Base-by-base conservation (phyloP, 2,329 filamentous ascomycete species). In the Xylariaceae sp. region DNA sequence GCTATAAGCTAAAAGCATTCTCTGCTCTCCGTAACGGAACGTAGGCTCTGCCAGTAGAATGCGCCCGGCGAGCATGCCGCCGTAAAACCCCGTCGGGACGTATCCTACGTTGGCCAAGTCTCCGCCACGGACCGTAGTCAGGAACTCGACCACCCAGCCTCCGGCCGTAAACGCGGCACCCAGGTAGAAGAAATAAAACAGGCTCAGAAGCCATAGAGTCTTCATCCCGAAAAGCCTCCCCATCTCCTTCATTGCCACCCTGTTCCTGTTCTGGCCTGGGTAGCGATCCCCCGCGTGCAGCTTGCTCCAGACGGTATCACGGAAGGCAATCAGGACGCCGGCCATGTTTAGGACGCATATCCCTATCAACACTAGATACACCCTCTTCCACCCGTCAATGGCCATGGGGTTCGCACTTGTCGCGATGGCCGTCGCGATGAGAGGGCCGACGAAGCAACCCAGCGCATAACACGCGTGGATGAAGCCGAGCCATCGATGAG, bases 131-230 rank as follows among this genome's bases (percentile, higher is more conserved):
- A 84, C 82, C 2, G 78, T 77, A 6, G 87, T 81, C 2, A 89
- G 76, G 52, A 85, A 89, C 60, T 87, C 83, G 1, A 88, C 85
- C 0, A 88, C 80, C 86, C 85, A 89, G 1, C 86, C 84, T 56
- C 74, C 69, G 0, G 83, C 80, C 0, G 85, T 88, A 2, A 85
- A 77, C 1, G 66, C 68, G 0, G 78, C 79, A 0, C 86, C 85
- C 0, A 88, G 73, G 49, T 82, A 81, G 67, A 87, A 86, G 71
- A 88, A 88, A 71, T 83, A 88, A 68, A 86, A 88, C 1, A 85
- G 51, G 47, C 83, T 84, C 2, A 88, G 65, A 0, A 85, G 67
- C 81, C 84, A 88, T 2, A 88, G 72, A 2, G 75, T 75, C 16
- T 73, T 79, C 1, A 69, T 75, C 14, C 65, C 71, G 0, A 85